These are phyloP conservation scores for Penicillium simplicissimum DNA, from an alignment of 495 filamentous ascomycete genomes.

Conservation along the genomic window DNA sequence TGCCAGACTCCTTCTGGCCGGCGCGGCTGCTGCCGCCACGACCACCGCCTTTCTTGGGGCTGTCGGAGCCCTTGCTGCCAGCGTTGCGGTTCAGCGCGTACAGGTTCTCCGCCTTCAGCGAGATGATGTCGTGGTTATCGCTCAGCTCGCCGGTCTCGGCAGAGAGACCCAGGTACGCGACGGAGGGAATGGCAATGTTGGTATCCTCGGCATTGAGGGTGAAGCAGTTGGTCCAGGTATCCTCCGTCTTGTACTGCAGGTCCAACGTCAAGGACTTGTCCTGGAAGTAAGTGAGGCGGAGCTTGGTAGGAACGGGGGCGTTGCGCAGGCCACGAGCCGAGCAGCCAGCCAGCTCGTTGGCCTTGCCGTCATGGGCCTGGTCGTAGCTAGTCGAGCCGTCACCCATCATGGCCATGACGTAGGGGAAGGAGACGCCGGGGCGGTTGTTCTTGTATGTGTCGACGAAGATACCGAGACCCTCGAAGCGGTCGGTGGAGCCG, in stretches of 20 bases:
- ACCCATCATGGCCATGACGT: slow-evolving; percentile 97
- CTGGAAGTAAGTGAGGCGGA: slow-evolving; percentile 92
- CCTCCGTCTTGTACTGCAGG: slow-evolving; percentile 87
- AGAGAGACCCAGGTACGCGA: slow-evolving; percentile 92
- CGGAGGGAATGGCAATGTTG: slow-evolving; percentile 78
- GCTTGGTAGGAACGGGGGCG: slow-evolving; percentile 75
- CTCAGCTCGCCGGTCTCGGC: slow-evolving; percentile 95
- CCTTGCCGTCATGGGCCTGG: slow-evolving; percentile 92
- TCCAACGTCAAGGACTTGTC: slow-evolving; percentile 91
- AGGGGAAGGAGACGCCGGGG: slow-evolving; percentile 92
- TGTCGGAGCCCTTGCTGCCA: slow-evolving; percentile 41
- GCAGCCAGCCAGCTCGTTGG: slow-evolving; percentile 89
- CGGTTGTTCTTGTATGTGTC: slow-evolving; percentile 99
- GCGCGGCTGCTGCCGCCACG: slow-evolving; percentile 40
- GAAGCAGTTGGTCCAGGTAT: slow-evolving; percentile 90
- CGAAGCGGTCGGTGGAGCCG: slow-evolving; percentile 83
- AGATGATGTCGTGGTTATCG: slow-evolving; percentile 98
- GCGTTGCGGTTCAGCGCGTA: slow-evolving; percentile 61
- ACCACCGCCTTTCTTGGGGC: slow-evolving; percentile 23
- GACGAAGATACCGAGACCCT: slow-evolving; percentile 94
- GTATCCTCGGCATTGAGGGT: slow-evolving; percentile 59
- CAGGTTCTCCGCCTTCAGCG: slow-evolving; percentile 82
- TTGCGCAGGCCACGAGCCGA: slow-evolving; percentile 89
- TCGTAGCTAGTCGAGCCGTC: slow-evolving; percentile 90
- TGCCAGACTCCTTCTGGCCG: slow-evolving; percentile 51